Evolutionary conservation across 768 basidiomycete species (phyloP), one percentile per base, ranked within the genome.

Genomic region (Kwoniella sp.): DNA sequence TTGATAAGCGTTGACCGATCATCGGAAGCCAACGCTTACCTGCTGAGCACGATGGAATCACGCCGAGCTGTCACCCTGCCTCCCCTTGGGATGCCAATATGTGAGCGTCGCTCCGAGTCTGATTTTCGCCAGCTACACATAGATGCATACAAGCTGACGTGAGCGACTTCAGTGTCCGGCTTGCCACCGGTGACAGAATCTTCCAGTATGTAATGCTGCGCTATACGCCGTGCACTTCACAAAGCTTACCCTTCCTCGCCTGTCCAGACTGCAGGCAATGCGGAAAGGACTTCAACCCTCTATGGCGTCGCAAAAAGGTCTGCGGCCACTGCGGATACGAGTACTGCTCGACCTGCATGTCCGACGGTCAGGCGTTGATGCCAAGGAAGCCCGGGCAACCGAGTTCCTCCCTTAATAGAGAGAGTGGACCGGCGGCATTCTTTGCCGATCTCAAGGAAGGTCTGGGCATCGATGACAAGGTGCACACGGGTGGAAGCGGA

Each of bases 271-370:
- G 73, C 34, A 55, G 70, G 52, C 55, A 65, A 63, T 74, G 73
- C 45, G 58, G 45, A 7, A 74, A 74, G 50, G 53, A 55, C 6
- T 74, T 74, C 60, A 70, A 70, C 48, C 63, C 63, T 3, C 49
- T 74, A 25, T 67, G 64, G 28, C 60, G 73, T 12, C 53, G 67
- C 48, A 44, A 69, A 23, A 68, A 74, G 33, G 44, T 49, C 7
- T 74, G 73, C 48, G 64, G 64, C 40, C 69, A 70, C 37, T 74
- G 73, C 56, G 73, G 73, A 7, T 72, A 70, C 39, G 57, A 66
- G 46, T 71, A 71, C 52, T 74, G 73, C 57, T 65, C 65, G 20
- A 55, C 59, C 33, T 70, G 69, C 39, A 39, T 69, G 14, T 70
- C 67, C 10, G 63, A 65, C 20, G 69, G 65, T 1, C 68, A 70